Evolutionary conservation across 164 flowering plant genomes (phyloP), one percentile per base, ranked within the genome.

Genomic region (Saururus chinensis): DNA sequence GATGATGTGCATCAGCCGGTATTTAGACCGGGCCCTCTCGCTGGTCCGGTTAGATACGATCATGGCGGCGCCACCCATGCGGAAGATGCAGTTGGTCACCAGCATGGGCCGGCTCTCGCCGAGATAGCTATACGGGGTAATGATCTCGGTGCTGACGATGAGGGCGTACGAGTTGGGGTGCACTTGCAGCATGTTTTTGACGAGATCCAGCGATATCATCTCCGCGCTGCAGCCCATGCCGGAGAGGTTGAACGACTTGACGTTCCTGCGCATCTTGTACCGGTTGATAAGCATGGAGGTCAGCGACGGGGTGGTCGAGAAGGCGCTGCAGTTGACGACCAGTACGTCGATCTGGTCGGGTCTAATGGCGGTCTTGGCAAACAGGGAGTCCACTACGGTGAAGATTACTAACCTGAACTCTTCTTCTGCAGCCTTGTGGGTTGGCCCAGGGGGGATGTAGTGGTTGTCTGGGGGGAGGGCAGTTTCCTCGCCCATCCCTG

Each of bases 211-310:
- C 7, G 92, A 82, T 3, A 89, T 84, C 0, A 86, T 87, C 0
- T 92, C 88, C 19, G 90, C 92, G 60, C 85, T 81, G 58, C 92
- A 86, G 0, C 96, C 96, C 96, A 89, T 89, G 1, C 96, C 96
- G 0, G 88, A 90, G 24, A 89, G 68, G 66, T 86, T 89, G 59
- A 71, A 83, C 35, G 81, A 83, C 74, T 56, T 71, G 19, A 89
- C 76, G 35, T 83, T 81, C 0, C 86, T 86, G 40, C 92, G 69
- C 55, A 89, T 62, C 59, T 80, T 83, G 54, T 84, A 89, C 73
- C 79, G 82, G 61, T 84, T 89, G 17, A 89, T 78, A 40, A 89
- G 84, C 82, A 83, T 83, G 13, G 96, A 83, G 0, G 92, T 84
- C 1, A 86, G 66, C 0, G 92, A 86, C 0, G 96, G 96, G 0